These are phyloP conservation scores for Cyberlindnera mycetangii DNA, from an alignment of 805 yeast genomes.

Conservation along the genomic window DNA sequence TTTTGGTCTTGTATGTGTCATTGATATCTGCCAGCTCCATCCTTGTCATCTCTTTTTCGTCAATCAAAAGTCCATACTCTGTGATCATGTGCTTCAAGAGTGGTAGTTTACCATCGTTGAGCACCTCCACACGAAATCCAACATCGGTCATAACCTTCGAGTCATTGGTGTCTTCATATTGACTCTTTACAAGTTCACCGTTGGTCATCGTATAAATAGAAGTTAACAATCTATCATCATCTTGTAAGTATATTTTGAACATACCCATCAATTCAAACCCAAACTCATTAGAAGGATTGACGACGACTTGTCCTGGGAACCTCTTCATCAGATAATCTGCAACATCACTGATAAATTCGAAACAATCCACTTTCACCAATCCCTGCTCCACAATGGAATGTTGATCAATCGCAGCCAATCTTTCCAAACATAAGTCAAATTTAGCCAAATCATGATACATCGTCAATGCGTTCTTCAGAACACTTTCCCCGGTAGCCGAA, in stretches of 20 bases:
- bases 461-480: conserved; percentile 17
- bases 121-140: conserved; percentile 14
- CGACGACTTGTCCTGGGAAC: conserved; percentile 12
- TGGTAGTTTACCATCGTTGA: conserved; percentile 2
- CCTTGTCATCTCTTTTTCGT: not conserved
- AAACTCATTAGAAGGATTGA: conserved; percentile 23
- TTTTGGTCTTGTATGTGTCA: conserved; percentile 8
- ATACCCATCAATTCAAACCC: conserved; percentile 10
- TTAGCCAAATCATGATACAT: conserved; percentile 16
- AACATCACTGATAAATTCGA: conserved; percentile 17
- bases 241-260: conserved; percentile 12
- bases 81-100: not conserved
- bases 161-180: not conserved
- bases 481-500: conserved; percentile 14
- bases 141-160: conserved; percentile 10
- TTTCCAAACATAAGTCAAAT: conserved; percentile 22
- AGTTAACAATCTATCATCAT: conserved; percentile 19
- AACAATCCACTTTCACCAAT: conserved; percentile 18
- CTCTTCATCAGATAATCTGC: conserved; percentile 3
- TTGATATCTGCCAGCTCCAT: conserved; percentile 8
- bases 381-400: conserved; percentile 17
- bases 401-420: conserved; percentile 24
- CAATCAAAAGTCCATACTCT: not conserved
- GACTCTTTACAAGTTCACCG: not conserved
- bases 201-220: conserved; percentile 2